These are phyloP conservation scores for Dioscorea alata DNA, from an alignment of 106 monocot genomes.

Conservation along the genomic window DNA sequence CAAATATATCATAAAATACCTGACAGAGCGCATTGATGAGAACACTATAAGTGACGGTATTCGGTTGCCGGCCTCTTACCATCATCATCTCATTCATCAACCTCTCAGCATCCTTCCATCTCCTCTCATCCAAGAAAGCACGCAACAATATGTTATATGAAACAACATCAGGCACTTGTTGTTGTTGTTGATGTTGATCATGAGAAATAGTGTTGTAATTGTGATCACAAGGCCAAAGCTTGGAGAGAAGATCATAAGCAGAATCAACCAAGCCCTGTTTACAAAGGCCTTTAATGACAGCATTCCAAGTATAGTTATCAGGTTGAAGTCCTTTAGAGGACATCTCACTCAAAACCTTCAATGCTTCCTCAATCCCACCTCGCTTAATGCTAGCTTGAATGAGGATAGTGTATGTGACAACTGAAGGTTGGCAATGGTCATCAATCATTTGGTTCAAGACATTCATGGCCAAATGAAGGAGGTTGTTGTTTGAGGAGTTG, in stretches of 20 bases:
- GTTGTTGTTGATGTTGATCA: neutral
- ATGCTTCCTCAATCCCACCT: constrained; percentile 22
- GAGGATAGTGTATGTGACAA: constrained; percentile 52
- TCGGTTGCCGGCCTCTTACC: constrained; percentile 9
- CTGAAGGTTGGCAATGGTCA: constrained; percentile 36
- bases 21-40: constrained; percentile 50
- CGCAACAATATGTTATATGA: constrained; percentile 53
- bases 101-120: constrained; percentile 36
- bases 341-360: constrained; percentile 48
- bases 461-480: constrained; percentile 25
- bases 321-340: constrained; percentile 18
- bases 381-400: constrained; percentile 41
- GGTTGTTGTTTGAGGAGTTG: constrained; percentile 7
- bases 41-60: constrained; percentile 45
- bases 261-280: constrained; percentile 34
- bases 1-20: no score
- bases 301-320: constrained; percentile 47
- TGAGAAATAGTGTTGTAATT: no score
- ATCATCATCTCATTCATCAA: constrained; percentile 54
- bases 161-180: constrained; percentile 34
- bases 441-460: constrained; percentile 25
- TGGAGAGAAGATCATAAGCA: constrained; percentile 31
- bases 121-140: constrained; percentile 14
- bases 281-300: constrained; percentile 51
- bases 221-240: neutral